phyloP scores from a whole-genome alignment of 2,329 filamentous ascomycete species.

The Raffaelea ambrosiae region DNA sequence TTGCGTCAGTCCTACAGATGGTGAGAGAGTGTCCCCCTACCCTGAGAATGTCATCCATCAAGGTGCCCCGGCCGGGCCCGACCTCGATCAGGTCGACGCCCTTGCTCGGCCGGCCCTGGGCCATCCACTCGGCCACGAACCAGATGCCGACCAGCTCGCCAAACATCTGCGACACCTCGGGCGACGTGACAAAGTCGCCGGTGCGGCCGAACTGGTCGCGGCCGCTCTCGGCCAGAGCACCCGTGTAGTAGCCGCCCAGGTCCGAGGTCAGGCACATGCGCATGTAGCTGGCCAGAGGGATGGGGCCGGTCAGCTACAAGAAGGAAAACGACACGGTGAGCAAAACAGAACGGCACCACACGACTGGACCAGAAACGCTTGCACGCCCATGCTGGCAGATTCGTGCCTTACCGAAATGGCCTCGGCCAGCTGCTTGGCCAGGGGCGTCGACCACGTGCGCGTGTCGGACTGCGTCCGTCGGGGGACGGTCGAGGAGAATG shows the following conservation, averaged over 20 bases:
- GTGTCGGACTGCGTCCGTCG: conserved; percentile 20
- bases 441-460: conserved; percentile 80
- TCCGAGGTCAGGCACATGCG: conserved; percentile 94
- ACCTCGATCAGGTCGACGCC: conserved; percentile 89
- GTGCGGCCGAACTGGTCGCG: conserved; percentile 86
- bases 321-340: neutral
- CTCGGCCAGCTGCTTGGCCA: conserved; percentile 78
- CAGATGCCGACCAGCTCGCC: conserved; percentile 90
- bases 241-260: conserved; percentile 87
- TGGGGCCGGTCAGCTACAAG: conserved; percentile 64
- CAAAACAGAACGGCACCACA: no score
- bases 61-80: conserved; percentile 83
- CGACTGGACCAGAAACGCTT: no score
- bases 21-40: conserved; percentile 44
- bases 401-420: conserved; percentile 64
- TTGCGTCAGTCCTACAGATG: no score
- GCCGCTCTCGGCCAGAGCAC: conserved; percentile 49
- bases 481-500: conserved; percentile 18
- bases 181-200: conserved; percentile 94
- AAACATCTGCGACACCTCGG: conserved; percentile 95
- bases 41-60: conserved; percentile 94
- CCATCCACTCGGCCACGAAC: conserved; percentile 95
- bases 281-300: conserved; percentile 93
- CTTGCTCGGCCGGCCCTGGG: conserved; percentile 64
- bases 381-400: no score